These are phyloP conservation scores for Aspergillus fructus DNA, from an alignment of 2,329 filamentous ascomycete species.

Conservation along the genomic window DNA sequence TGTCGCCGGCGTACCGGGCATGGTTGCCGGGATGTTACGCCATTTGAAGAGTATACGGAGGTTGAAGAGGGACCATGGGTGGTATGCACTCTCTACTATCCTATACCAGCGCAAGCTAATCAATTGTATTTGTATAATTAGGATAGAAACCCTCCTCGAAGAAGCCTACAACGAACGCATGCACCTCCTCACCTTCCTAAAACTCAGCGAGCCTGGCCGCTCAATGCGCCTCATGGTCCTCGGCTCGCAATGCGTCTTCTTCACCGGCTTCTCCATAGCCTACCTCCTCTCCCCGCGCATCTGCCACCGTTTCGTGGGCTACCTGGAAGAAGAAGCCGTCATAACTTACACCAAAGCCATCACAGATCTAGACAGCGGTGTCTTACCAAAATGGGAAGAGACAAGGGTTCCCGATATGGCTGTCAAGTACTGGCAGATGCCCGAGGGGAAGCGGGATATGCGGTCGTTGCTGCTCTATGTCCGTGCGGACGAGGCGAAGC, in stretches of 20 bases:
- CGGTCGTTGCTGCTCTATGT: conserved; percentile 84
- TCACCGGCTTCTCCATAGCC: conserved; percentile 85
- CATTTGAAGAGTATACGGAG: conserved; percentile 81
- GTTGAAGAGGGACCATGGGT: conserved; percentile 92
- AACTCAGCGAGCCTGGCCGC: conserved; percentile 78
- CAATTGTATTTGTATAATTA: too few relatives aligned
- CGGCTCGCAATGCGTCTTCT: conserved; percentile 91
- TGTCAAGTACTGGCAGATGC: conserved; percentile 91
- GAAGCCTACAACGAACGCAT: conserved; percentile 93
- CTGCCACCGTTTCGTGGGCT: conserved; percentile 93
- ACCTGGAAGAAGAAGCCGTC: conserved; percentile 95
- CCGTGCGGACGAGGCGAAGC: conserved; percentile 80
- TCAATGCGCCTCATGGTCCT: conserved; percentile 94
- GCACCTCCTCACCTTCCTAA: conserved; percentile 90
- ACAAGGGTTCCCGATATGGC: conserved; percentile 85
- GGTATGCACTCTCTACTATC: conserved; percentile 42
- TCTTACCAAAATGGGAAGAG: conserved; percentile 75
- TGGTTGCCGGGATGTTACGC: conserved; percentile 92
- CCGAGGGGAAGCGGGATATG: conserved; percentile 78
- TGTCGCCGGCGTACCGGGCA: conserved; percentile 91
- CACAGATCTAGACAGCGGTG: conserved; percentile 80
- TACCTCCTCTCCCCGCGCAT: conserved; percentile 85
- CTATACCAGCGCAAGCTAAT: too few relatives aligned
- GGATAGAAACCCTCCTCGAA: conserved; percentile 86
- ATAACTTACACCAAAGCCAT: conserved; percentile 92